Evolutionary conservation across 148 eudicot genomes (phyloP).

Genomic region (Fallopia convolvulus): DNA sequence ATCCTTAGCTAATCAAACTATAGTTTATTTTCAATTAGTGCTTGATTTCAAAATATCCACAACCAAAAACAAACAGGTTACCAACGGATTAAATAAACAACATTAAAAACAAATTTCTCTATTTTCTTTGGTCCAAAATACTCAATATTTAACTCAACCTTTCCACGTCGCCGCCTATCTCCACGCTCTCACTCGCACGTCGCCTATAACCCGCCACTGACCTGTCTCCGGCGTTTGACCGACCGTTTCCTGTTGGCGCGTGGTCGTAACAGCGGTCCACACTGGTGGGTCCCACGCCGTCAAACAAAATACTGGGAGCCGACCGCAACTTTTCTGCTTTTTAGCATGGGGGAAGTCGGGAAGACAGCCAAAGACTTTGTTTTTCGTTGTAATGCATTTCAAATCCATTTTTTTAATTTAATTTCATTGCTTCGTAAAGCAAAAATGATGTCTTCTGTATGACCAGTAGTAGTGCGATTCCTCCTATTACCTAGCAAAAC

Average conservation of each 20-base stretch:
- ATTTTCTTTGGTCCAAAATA: no score
- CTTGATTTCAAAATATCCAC: not conserved
- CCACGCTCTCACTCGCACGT: not conserved
- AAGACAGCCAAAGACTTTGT: slow-evolving; percentile 13
- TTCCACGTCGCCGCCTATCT: not conserved
- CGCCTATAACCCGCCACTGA: not conserved
- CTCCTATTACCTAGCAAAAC: not conserved
- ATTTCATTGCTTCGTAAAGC: not conserved
- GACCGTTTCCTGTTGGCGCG: not conserved
- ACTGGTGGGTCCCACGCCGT: slow-evolving; percentile 12
- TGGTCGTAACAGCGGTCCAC: not conserved
- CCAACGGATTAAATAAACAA: not conserved
- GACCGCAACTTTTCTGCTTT: slow-evolving; percentile 23
- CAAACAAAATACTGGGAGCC: slow-evolving; percentile 18
- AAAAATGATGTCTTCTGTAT: not conserved
- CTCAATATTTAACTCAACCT: not conserved
- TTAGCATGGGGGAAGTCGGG: slow-evolving; percentile 14
- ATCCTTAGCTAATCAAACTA: not conserved
- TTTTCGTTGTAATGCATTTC: slow-evolving; percentile 16
- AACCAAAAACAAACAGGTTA: not conserved
- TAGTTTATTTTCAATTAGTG: not conserved
- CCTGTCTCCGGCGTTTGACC: not conserved
- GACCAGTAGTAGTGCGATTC: slow-evolving; percentile 7
- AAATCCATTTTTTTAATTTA: not conserved
- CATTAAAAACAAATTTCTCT: not conserved